These are phyloP conservation scores for Lipomyces sp. DNA, from an alignment of 805 yeast species.

Conservation along the genomic window DNA sequence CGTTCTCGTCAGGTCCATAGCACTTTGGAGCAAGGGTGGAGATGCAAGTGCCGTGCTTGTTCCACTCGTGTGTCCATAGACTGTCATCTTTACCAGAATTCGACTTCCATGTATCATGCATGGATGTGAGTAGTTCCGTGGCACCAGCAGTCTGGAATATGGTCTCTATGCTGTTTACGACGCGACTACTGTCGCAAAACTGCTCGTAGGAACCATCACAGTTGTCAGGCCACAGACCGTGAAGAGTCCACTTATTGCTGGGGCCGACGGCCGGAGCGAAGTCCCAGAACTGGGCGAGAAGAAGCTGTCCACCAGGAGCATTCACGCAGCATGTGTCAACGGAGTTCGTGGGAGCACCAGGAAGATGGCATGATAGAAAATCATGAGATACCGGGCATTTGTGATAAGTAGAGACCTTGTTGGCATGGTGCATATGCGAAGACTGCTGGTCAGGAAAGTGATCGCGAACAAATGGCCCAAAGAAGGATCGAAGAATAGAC, in stretches of 20 bases:
- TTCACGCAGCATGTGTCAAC: constrained; percentile 81
- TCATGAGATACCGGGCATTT: constrained; percentile 18
- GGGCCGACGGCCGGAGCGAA: constrained; percentile 76
- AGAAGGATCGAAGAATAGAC: constrained; percentile 5
- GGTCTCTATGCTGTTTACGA: constrained; percentile 56
- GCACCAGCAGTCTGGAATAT: constrained; percentile 53
- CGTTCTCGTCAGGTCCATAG: constrained; percentile 50
- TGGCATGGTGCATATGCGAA: background rate
- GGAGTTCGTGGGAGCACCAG: constrained; percentile 6
- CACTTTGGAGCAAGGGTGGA: constrained; percentile 76
- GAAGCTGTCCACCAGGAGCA: constrained; percentile 78
- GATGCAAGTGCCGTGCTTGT: constrained; percentile 93
- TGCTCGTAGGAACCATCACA: constrained; percentile 84
- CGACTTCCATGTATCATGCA: constrained; percentile 74
- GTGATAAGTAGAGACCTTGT: constrained; percentile 26
- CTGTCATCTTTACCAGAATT: constrained; percentile 67
- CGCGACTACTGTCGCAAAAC: constrained; percentile 69
- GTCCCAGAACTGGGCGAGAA: constrained; percentile 95
- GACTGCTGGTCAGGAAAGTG: background rate
- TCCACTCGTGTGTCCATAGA: constrained; percentile 90
- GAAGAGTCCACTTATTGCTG: constrained; percentile 71
- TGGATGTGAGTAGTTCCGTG: constrained; percentile 57
- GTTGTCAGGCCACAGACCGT: constrained; percentile 88
- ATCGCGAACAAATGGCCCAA: constrained; percentile 10
- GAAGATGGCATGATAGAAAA: constrained; percentile 31